Evolutionary conservation across 768 basidiomycete genomes (phyloP), one percentile per base, ranked within the genome.

Genomic region (Termitomyces sp.): DNA sequence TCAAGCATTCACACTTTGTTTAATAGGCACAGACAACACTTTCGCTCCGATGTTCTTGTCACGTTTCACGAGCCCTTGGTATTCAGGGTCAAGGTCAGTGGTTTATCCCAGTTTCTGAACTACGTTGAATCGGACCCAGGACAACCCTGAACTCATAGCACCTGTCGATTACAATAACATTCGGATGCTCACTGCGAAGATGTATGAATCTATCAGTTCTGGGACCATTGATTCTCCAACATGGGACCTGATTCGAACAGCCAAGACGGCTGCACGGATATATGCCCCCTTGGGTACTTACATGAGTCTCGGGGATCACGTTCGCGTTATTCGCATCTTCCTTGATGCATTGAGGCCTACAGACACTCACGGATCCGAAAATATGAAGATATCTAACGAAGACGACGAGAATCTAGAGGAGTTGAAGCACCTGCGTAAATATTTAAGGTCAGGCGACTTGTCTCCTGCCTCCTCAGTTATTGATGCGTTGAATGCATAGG

Each of bases 271-370:
- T 3, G 78, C 89, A 16, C 73, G 89, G 25, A 84, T 95, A 43
- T 95, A 95, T 62, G 90, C 84, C 5, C 93, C 93, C 2, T 73
- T 94, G n/a, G 93, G 93, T 39, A 94, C 93, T 13, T 75, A 71
- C 12, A 91, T 95, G 88, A 82, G 78, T 52, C 75, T 95, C 15
- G 92, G 94, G 11, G 89, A 95, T 66, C 83, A 91, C 65, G 87
- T 94, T 25, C 81, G 91, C 20, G 77, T 91, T 7, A 85, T 81
- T 38, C 78, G 86, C 63, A 75, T 79, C 40, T 95, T 94, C 65
- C 76, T 91, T 15, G 89, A 92, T 59, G 83, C 77, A 2, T 90
- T 95, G 68, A 89, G 88, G 38, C 50, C 39, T 11, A 51, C 56
- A 38, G 57, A 63, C 56, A 61, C 69, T 52, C 65, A 73, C 11